Evolutionary conservation across 2,329 filamentous ascomycete genomes (phyloP).

Genomic region (Alternaria angustiovoidea): DNA sequence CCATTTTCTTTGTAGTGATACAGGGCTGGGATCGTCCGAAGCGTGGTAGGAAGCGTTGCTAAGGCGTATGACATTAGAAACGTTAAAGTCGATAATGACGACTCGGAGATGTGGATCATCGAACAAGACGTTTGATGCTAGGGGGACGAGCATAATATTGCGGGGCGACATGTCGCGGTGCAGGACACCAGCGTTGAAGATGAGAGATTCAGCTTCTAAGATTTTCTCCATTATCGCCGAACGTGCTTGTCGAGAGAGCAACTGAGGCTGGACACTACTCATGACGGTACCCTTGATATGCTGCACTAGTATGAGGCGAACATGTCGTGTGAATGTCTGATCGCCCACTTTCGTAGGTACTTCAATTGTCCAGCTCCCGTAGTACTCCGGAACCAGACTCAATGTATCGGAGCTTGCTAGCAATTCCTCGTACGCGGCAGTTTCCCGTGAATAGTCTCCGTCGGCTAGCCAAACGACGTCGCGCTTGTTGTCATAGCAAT

Average conservation of each 20-base stretch:
- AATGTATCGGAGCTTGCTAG: neutral
- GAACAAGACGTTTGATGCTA: neutral
- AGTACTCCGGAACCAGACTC: neutral
- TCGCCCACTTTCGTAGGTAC: neutral
- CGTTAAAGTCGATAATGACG: constrained; percentile 12
- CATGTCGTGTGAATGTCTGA: neutral
- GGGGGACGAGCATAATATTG: constrained; percentile 15
- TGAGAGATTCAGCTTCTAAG: constrained; percentile 7
- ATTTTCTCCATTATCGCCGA: constrained; percentile 1
- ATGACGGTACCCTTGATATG: constrained; percentile 1
- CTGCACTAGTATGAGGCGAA: constrained; percentile 12
- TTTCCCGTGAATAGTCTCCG: constrained; percentile 12
- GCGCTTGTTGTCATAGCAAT: constrained; percentile 1
- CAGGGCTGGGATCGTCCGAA: neutral
- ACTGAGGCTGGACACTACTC: neutral
- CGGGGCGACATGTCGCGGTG: constrained; percentile 17
- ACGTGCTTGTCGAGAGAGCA: neutral
- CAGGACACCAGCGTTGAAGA: constrained; percentile 4
- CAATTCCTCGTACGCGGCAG: constrained; percentile 4
- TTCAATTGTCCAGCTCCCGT: constrained; percentile 8
- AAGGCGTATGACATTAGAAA: neutral
- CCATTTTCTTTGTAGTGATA: neutral
- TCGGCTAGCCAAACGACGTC: constrained; percentile 8
- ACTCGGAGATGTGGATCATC: neutral
- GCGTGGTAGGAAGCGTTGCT: neutral